A percentile compares a stretch with the other conserved stretches of the same genome.
Conservation (phyloP, 495 filamentous ascomycete species). For the Tuber calosporum region DNA sequence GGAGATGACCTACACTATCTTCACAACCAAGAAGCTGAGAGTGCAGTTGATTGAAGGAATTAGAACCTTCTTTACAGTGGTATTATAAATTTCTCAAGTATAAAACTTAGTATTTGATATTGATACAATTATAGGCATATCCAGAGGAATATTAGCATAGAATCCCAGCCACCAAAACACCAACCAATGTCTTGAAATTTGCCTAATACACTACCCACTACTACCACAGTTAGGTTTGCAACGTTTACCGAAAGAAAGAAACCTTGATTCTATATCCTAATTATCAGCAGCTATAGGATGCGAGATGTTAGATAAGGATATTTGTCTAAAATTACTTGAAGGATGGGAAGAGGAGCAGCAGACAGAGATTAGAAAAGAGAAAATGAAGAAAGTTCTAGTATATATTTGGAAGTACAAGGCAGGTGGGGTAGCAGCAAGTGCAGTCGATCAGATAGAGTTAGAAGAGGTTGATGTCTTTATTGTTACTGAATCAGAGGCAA, state of each 20-base stretch:
- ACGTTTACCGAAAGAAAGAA: neutral
- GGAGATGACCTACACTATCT: neutral
- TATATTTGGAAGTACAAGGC: conserved; percentile 6
- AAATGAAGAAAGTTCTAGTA: conserved; percentile 6
- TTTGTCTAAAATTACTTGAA: neutral
- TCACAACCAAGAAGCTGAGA: too few relatives aligned
- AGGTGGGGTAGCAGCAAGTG: neutral
- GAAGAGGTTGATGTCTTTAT: too few relatives aligned
- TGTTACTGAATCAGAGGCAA: neutral
- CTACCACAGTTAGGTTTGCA: conserved; percentile 9
- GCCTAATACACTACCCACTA: conserved; percentile 1
- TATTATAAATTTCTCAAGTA: too few relatives aligned
- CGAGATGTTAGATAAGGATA: neutral
- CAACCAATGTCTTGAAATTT: neutral
- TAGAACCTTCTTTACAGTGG: conserved; percentile 1
- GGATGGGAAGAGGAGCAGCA: neutral
- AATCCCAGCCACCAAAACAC: conserved; percentile 5
- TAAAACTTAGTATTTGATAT: neutral
- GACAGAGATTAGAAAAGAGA: neutral
- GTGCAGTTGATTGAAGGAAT: neutral
- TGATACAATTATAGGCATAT: neutral
- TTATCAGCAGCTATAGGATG: neutral
- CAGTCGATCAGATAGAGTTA: neutral
- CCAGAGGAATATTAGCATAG: neutral
- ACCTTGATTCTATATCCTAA: neutral